A percentile compares a stretch with the other conserved stretches of the same genome.
phyloP scores from a whole-genome alignment of 352 stramenopile species.

The Aphanomyces euteiches region DNA sequence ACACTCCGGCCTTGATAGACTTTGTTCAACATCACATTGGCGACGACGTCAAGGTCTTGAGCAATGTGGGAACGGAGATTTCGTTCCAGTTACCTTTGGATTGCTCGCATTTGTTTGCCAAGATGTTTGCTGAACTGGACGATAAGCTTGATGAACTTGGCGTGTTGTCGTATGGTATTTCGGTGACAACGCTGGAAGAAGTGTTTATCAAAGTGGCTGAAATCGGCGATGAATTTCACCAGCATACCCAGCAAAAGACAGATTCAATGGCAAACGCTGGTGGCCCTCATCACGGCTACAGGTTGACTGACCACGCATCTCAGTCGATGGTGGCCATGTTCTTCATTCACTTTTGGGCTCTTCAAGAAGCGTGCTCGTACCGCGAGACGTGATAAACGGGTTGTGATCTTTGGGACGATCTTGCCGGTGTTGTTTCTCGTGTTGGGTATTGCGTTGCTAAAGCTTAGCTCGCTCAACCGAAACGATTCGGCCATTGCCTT shows the following conservation, averaged over 20 bases:
- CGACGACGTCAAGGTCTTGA: slow-evolving; percentile 43
- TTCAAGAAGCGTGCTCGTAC: slow-evolving; percentile 82
- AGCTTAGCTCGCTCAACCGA: slow-evolving; percentile 33
- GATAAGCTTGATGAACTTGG: slow-evolving; percentile 35
- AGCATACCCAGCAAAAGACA: slow-evolving; percentile 50
- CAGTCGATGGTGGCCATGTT: slow-evolving; percentile 35
- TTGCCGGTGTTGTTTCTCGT: slow-evolving; percentile 74
- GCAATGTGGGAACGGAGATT: slow-evolving; percentile 68
- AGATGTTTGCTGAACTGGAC: slow-evolving; percentile 76
- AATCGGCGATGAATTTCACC: slow-evolving; percentile 42
- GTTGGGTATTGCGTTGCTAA: slow-evolving; percentile 55
- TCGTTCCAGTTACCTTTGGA: slow-evolving; percentile 71
- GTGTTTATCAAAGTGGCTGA: slow-evolving; percentile 87
- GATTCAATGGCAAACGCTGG: too few species aligned
- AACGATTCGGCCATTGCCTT: slow-evolving; percentile 36
- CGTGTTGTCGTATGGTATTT: slow-evolving; percentile 66
- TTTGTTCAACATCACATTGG: slow-evolving; percentile 44
- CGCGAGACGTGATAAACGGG: slow-evolving; percentile 85
- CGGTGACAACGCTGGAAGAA: slow-evolving; percentile 83
- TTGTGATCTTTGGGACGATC: slow-evolving; percentile 59
- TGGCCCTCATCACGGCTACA: too few species aligned
- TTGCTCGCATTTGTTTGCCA: slow-evolving; percentile 48
- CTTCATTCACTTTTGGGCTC: too few species aligned
- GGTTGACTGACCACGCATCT: not conserved
- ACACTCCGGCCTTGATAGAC: slow-evolving; percentile 27